Conservation (phyloP, 305 asterid genomes). For the Solanum aculeatissimum region DNA sequence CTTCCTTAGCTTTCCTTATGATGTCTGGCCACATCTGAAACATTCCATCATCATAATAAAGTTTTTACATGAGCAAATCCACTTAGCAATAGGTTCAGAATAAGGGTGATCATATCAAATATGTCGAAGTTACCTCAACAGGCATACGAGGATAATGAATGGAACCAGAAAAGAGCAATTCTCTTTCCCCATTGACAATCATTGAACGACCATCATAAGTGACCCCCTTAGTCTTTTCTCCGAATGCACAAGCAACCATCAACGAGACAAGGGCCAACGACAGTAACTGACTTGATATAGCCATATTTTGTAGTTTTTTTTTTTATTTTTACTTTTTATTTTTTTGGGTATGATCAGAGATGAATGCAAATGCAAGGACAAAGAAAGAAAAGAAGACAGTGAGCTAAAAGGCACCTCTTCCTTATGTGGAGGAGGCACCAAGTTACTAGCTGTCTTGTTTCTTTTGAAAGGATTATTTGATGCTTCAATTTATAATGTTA, state of each 20-base stretch:
- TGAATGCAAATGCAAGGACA: neutral
- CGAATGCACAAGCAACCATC: neutral
- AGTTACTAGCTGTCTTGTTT: neutral
- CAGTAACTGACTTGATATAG: neutral
- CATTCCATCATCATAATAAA: neutral
- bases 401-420: conserved; percentile 2
- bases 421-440: neutral
- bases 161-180: conserved; percentile 51
- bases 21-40: conserved; percentile 72
- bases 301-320: neutral
- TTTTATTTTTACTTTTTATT: neutral
- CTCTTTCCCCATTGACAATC: conserved; percentile 39
- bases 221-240: neutral
- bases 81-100: neutral
- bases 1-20: conserved; percentile 47
- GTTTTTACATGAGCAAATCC: neutral
- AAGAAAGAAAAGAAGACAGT: neutral
- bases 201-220: neutral
- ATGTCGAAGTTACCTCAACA: conserved; percentile 18
- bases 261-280: neutral
- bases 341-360: neutral
- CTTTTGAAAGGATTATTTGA: neutral
- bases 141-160: conserved; percentile 66
- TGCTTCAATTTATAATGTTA: neutral
- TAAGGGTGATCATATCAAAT: neutral